These are phyloP conservation scores for Cladophialophora immunda DNA, from an alignment of 2,329 filamentous ascomycete genomes.

Conservation along the genomic window DNA sequence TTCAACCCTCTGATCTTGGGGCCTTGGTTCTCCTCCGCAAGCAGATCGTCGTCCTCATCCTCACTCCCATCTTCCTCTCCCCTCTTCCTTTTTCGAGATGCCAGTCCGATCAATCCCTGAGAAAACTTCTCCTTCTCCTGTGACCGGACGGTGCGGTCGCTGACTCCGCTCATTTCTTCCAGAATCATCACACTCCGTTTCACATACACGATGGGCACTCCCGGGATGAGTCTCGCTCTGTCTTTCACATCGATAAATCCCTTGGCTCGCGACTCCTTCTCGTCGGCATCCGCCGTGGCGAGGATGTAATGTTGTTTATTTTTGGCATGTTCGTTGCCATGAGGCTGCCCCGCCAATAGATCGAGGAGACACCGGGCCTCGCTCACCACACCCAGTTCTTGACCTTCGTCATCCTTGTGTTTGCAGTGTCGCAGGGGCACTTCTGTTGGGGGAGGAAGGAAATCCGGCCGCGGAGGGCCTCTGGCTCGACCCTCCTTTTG, in stretches of 20 bases:
- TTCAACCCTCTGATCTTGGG: constrained; percentile 45
- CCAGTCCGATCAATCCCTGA: constrained; percentile 49
- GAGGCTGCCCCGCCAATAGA: constrained; percentile 45
- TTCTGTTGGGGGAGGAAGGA: constrained; percentile 55
- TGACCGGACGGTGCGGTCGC: constrained; percentile 52
- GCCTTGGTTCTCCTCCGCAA: constrained; percentile 42
- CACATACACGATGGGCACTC: constrained; percentile 60
- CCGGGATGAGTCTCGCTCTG: constrained; percentile 54
- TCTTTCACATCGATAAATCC: constrained; percentile 49
- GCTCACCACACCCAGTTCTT: constrained; percentile 38
- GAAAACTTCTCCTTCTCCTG: constrained; percentile 58
- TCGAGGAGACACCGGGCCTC: constrained; percentile 54
- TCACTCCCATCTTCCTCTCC: constrained; percentile 40
- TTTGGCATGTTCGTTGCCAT: constrained; percentile 48
- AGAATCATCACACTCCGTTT: constrained; percentile 61
- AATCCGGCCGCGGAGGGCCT: constrained; percentile 47
- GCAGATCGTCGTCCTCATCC: constrained; percentile 28
- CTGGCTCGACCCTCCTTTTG: constrained; percentile 40
- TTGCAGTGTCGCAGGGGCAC: constrained; percentile 58
- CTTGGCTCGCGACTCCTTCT: constrained; percentile 43
- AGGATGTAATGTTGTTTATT: constrained; percentile 60
- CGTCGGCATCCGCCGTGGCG: constrained; percentile 52
- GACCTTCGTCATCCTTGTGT: constrained; percentile 54
- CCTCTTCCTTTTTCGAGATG: constrained; percentile 48
- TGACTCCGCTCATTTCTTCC: constrained; percentile 57